phyloP scores from a whole-genome alignment of 2,329 filamentous ascomycete species.

The Colletotrichum musae region DNA sequence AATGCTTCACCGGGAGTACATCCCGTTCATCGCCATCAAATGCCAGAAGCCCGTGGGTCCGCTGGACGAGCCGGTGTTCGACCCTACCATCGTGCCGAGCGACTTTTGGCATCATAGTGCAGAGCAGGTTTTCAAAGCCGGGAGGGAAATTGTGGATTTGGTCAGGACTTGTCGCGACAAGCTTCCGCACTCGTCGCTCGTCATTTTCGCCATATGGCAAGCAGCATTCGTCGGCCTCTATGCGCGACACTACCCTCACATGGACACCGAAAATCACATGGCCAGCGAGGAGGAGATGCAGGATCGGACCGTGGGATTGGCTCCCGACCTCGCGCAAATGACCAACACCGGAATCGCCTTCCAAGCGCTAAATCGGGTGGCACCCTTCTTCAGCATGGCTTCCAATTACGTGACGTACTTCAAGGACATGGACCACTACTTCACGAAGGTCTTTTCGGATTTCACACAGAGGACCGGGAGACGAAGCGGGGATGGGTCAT shows the following conservation, averaged over 20 bases:
- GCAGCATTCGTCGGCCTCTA: slow-evolving; percentile 78
- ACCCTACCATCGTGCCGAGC: slow-evolving; percentile 60
- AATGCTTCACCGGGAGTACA: slow-evolving; percentile 77
- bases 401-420: slow-evolving; percentile 69
- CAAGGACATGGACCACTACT: slow-evolving; percentile 67
- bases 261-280: slow-evolving; percentile 74
- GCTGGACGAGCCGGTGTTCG: slow-evolving; percentile 70
- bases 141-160: slow-evolving; percentile 75
- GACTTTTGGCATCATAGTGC: slow-evolving; percentile 76
- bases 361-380: slow-evolving; percentile 66
- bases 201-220: slow-evolving; percentile 77
- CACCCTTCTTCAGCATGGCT: slow-evolving; percentile 68
- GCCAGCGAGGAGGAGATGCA: slow-evolving; percentile 52
- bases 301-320: slow-evolving; percentile 45
- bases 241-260: slow-evolving; percentile 75
- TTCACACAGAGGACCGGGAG: slow-evolving; percentile 52
- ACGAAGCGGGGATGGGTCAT: slow-evolving; percentile 49
- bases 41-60: slow-evolving; percentile 66
- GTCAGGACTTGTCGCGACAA: slow-evolving; percentile 73
- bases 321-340: slow-evolving; percentile 50
- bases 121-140: slow-evolving; percentile 73
- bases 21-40: slow-evolving; percentile 76
- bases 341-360: slow-evolving; percentile 64
- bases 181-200: slow-evolving; percentile 77
- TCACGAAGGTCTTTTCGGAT: slow-evolving; percentile 56